phyloP scores from a whole-genome alignment of 495 filamentous ascomycete species.

The Rostrohypoxylon terebratum region DNA sequence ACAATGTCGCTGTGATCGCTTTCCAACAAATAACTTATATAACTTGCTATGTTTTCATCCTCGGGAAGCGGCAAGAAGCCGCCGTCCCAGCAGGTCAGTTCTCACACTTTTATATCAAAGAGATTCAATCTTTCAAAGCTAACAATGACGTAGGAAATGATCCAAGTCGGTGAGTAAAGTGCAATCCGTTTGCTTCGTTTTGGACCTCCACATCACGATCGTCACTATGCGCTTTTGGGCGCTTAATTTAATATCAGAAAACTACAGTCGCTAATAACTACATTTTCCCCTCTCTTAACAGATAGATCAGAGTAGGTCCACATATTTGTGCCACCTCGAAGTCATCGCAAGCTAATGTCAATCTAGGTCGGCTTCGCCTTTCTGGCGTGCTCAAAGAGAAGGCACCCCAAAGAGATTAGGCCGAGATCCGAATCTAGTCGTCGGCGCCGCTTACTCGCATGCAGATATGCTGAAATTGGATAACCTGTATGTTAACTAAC shows the following conservation, averaged over 20 bases:
- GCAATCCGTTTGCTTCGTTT: conserved; percentile 33
- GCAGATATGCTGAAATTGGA: conserved; percentile 92
- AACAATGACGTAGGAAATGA: conserved; percentile 85
- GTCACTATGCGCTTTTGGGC: conserved; percentile 33
- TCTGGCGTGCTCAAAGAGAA: conserved; percentile 79
- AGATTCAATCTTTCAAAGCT: conserved; percentile 27
- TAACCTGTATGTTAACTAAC: conserved; percentile 63
- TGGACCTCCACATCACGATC: background rate
- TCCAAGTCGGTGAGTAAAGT: conserved; percentile 87
- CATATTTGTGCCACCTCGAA: conserved; percentile 5
- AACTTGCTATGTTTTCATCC: conserved; percentile 65
- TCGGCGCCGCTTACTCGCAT: conserved; percentile 96
- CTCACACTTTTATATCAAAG: conserved; percentile 11
- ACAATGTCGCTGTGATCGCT: conserved; percentile 44
- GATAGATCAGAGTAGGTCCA: conserved; percentile 71
- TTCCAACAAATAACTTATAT: conserved; percentile 39
- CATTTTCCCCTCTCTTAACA: conserved; percentile 46
- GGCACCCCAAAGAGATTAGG: conserved; percentile 64
- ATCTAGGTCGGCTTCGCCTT: conserved; percentile 81
- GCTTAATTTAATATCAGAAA: conserved; percentile 25
- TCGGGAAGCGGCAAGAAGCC: conserved; percentile 73
- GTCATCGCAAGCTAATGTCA: conserved; percentile 22
- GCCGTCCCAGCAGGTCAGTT: conserved; percentile 73
- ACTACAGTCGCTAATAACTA: conserved; percentile 35
- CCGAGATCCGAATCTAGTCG: conserved; percentile 79